Conservation (phyloP, 257 asterid species). For the Cordia subcordata region DNA sequence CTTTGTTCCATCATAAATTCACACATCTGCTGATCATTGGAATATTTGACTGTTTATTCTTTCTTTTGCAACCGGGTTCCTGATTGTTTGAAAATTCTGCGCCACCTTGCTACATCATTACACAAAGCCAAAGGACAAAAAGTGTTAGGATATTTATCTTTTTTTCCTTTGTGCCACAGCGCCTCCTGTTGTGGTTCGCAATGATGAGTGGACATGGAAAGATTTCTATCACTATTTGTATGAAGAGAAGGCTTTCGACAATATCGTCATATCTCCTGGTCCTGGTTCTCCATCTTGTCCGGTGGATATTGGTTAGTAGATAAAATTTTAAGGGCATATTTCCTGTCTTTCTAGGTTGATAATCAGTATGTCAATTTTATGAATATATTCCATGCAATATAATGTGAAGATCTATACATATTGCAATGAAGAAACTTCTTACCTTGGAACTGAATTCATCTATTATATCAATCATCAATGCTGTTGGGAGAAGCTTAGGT, state of each 20-base stretch:
- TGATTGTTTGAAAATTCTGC: too few species aligned
- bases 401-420: too few species aligned
- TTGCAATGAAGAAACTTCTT: too few species aligned
- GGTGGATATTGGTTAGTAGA: conserved; percentile 71
- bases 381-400: too few species aligned
- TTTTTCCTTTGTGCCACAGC: conserved; percentile 32
- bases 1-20: too few species aligned
- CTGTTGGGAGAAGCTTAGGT: too few species aligned
- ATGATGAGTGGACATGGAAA: conserved; percentile 98
- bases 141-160: not conserved
- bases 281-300: conserved; percentile 95
- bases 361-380: not conserved
- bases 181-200: conserved; percentile 89
- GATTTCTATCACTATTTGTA: conserved; percentile 61
- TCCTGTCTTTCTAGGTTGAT: not conserved
- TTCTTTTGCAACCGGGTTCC: too few species aligned
- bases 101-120: too few species aligned
- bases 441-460: too few species aligned
- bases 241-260: conserved; percentile 80
- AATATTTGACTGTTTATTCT: too few species aligned
- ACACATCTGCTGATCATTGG: too few species aligned
- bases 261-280: conserved; percentile 97
- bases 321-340: not conserved
- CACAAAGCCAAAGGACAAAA: not conserved
- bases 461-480: too few species aligned